These are phyloP conservation scores for Suillus alpinus DNA, from an alignment of 768 basidiomycete genomes.

Conservation along the genomic window DNA sequence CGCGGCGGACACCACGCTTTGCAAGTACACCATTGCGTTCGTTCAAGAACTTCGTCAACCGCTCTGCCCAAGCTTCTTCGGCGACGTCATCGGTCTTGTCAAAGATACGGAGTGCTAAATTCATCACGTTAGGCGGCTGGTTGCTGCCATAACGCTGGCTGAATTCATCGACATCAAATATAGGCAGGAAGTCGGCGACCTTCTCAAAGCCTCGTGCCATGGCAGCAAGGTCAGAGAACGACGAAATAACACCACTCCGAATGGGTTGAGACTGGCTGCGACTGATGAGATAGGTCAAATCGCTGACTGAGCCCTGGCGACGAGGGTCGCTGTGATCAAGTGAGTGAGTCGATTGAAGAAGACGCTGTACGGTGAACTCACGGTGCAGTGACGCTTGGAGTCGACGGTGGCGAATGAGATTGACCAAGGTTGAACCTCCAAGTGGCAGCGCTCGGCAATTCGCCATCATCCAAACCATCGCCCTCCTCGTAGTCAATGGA, in stretches of 20 bases:
- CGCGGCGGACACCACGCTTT: conserved; percentile 83
- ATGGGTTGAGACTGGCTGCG: conserved; percentile 85
- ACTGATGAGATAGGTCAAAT: conserved; percentile 89
- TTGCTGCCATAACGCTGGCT: conserved; percentile 70
- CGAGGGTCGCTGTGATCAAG: conserved; percentile 48
- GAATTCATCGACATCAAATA: conserved; percentile 71
- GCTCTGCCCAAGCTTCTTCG: conserved; percentile 74
- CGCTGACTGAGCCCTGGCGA: conserved; percentile 91
- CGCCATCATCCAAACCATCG: conserved; percentile 79
- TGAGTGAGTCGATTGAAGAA: conserved; percentile 7
- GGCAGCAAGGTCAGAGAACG: conserved; percentile 74
- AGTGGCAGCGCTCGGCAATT: conserved; percentile 73
- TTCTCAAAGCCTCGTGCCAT: conserved; percentile 73
- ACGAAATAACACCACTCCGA: conserved; percentile 88
- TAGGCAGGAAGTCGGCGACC: conserved; percentile 69
- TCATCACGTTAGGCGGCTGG: conserved; percentile 90
- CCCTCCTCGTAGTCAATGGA: conserved; percentile 96
- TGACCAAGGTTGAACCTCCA: conserved; percentile 97
- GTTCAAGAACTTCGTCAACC: conserved; percentile 71
- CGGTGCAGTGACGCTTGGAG: conserved; percentile 57
- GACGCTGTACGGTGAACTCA: conserved; percentile 12
- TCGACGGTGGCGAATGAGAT: conserved; percentile 82
- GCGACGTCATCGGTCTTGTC: conserved; percentile 73
- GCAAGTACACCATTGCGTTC: conserved; percentile 57
- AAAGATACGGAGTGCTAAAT: conserved; percentile 89